phyloP scores from a whole-genome alignment of 257 asterid genomes.

The Verbena officinalis region DNA sequence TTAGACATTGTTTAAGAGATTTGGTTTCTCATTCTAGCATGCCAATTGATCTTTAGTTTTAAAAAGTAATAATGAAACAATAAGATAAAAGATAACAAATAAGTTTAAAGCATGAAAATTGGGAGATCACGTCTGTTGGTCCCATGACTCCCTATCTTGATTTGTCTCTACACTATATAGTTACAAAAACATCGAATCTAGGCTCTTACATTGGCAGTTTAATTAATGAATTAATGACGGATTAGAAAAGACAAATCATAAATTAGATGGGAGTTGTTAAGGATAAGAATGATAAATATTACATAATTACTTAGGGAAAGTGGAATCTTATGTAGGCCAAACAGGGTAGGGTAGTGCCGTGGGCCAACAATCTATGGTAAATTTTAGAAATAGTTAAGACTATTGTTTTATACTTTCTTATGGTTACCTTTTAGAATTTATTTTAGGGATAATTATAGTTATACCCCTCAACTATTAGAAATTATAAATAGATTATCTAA shows the following conservation, averaged over 20 bases:
- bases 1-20: no score
- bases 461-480: no score
- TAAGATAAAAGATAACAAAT: no score
- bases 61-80: no score
- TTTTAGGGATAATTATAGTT: no score
- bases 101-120: not conserved
- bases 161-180: conserved; percentile 13
- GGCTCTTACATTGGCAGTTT: not conserved
- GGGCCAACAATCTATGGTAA: not conserved
- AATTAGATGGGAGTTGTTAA: conserved; percentile 11
- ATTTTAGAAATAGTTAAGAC: no score
- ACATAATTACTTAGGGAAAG: not conserved
- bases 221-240: conserved; percentile 18
- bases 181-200: conserved; percentile 23
- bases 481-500: no score
- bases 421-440: no score
- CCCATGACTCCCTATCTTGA: no score
- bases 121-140: conserved; percentile 5
- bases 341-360: conserved; percentile 15
- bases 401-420: no score
- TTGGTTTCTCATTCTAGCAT: no score
- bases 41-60: no score
- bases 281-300: conserved; percentile 25
- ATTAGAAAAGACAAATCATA: conserved; percentile 18
- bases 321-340: conserved; percentile 5